phyloP scores from a whole-genome alignment of 2,329 filamentous ascomycete species.

The Fusarium piperis region DNA sequence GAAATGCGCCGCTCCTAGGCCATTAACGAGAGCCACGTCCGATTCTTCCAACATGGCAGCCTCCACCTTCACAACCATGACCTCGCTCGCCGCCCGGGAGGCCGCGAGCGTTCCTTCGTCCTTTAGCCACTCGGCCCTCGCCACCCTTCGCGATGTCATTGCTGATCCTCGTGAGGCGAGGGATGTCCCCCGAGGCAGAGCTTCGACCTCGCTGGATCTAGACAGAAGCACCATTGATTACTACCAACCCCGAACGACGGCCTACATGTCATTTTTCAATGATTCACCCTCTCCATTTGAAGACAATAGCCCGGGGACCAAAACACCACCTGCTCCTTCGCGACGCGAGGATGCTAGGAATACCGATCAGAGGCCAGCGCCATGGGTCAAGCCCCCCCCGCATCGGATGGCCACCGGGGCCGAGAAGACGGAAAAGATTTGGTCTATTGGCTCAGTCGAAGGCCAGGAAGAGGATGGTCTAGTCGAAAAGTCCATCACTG shows the following conservation, averaged over 20 bases:
- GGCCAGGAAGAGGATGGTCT: constrained; percentile 62
- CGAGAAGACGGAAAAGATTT: constrained; percentile 71
- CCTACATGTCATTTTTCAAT: constrained; percentile 43
- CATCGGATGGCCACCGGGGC: constrained; percentile 56
- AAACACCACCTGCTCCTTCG: constrained; percentile 8
- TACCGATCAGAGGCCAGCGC: constrained; percentile 25
- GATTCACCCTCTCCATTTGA: constrained; percentile 39
- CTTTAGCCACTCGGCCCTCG: constrained; percentile 45
- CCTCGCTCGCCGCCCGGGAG: constrained; percentile 43
- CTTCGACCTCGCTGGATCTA: constrained; percentile 49
- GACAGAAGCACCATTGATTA: constrained; percentile 42
- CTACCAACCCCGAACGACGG: constrained; percentile 36
- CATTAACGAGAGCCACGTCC: constrained; percentile 50
- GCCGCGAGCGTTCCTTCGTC: constrained; percentile 46
- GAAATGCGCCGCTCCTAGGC: constrained; percentile 48
- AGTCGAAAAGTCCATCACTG: constrained; percentile 72
- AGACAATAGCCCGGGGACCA: constrained; percentile 25
- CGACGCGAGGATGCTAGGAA: constrained; percentile 29
- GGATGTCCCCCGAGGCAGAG: constrained; percentile 42
- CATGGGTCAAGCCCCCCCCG: constrained; percentile 53
- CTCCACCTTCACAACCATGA: constrained; percentile 46
- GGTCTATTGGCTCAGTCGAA: constrained; percentile 68
- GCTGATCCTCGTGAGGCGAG: constrained; percentile 48
- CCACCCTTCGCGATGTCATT: constrained; percentile 50
- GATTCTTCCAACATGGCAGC: constrained; percentile 47